Percentiles rank a stretch among this genome's conserved stretches.
phyloP scores from a whole-genome alignment of 148 eudicot species.

The Tetragonia tetragonoides region DNA sequence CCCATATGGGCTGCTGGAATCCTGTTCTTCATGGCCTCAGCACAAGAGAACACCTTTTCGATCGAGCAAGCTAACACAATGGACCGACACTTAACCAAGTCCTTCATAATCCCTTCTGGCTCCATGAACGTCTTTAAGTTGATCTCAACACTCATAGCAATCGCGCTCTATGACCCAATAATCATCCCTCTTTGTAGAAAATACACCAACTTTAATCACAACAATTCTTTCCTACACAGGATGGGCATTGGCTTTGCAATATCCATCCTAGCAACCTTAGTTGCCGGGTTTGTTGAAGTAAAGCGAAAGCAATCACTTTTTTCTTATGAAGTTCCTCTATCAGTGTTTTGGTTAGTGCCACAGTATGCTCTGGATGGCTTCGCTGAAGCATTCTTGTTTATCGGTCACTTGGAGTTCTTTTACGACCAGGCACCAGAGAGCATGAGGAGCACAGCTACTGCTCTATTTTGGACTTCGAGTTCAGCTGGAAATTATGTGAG shows the following conservation, averaged over 20 bases:
- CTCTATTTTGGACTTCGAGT: constrained; percentile 53
- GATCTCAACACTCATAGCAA: constrained; percentile 50
- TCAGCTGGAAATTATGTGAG: constrained; percentile 54
- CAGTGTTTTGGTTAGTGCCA: constrained; percentile 63
- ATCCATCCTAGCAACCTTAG: constrained; percentile 52
- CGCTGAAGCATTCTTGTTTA: constrained; percentile 69
- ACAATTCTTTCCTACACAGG: constrained; percentile 64
- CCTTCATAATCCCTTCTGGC: constrained; percentile 63
- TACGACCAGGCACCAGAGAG: constrained; percentile 77
- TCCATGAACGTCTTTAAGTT: constrained; percentile 63
- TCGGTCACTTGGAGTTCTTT: constrained; percentile 71
- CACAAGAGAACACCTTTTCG: constrained; percentile 66
- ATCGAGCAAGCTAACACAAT: constrained; percentile 68
- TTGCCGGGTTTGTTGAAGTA: constrained; percentile 58
- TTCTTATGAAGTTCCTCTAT: constrained; percentile 34
- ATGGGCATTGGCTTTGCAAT: constrained; percentile 67
- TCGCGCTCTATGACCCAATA: constrained; percentile 54
- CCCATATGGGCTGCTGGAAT: constrained; percentile 82
- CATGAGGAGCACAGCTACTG: constrained; percentile 65
- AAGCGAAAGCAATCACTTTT: constrained; percentile 39
- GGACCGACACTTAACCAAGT: constrained; percentile 52
- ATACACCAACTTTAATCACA: constrained; percentile 48
- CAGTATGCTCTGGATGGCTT: constrained; percentile 60
- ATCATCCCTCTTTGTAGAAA: constrained; percentile 45
- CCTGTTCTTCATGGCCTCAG: constrained; percentile 55